phyloP scores from a whole-genome alignment of 345 rosid species.

The Eucalyptus erythrocorys region DNA sequence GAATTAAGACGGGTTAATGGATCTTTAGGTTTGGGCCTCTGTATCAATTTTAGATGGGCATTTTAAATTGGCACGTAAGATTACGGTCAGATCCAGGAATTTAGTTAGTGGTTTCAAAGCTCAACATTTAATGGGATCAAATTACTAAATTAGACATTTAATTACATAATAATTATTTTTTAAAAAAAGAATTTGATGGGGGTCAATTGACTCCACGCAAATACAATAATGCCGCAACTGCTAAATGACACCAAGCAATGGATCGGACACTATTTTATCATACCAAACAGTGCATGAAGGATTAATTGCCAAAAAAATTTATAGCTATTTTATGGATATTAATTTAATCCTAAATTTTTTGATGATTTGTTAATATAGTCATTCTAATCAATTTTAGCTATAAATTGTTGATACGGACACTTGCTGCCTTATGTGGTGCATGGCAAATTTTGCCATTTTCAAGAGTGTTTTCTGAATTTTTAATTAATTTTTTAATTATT shows the following conservation, averaged over 20 bases:
- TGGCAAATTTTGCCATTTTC: too few relatives aligned
- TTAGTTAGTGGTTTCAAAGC: not conserved
- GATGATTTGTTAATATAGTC: too few relatives aligned
- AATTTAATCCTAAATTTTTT: too few relatives aligned
- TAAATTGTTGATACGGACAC: accelerated
- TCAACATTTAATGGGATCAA: not conserved
- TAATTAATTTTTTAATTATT: too few relatives aligned
- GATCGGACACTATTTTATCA: not conserved
- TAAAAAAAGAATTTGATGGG: not conserved
- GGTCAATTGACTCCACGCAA: not conserved
- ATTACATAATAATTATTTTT: not conserved
- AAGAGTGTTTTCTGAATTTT: too few relatives aligned
- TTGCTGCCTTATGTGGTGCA: accelerated
- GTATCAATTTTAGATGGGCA: not conserved
- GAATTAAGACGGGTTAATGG: not conserved
- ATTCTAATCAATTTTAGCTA: too few relatives aligned
- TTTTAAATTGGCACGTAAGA: not conserved
- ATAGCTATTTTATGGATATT: too few relatives aligned
- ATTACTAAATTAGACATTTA: not conserved
- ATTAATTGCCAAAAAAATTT: not conserved
- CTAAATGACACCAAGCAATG: not conserved
- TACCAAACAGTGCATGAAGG: not conserved
- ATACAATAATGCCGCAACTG: not conserved
- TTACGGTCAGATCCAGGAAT: not conserved
- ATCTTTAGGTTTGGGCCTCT: not conserved